These are phyloP conservation scores for Ballota nigra DNA, from an alignment of 257 asterid genomes.

Conservation along the genomic window DNA sequence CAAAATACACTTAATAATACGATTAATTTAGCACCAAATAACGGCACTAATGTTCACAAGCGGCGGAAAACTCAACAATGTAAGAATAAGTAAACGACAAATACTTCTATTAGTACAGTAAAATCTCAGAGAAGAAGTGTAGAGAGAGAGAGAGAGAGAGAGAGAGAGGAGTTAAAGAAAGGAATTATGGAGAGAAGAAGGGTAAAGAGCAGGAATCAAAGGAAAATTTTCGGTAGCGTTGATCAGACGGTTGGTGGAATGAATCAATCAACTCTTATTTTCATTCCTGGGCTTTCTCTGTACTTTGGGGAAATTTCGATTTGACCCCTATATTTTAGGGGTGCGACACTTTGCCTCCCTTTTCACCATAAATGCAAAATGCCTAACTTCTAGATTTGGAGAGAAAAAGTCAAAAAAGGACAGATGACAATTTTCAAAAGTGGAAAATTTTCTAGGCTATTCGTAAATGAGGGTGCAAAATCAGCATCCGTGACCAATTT, in stretches of 20 bases:
- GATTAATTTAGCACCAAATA: neutral
- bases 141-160: constrained; percentile 26
- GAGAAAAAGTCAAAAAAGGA: neutral
- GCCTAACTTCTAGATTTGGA: neutral
- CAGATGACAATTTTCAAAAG: neutral
- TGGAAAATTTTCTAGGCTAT: neutral
- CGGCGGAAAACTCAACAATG: constrained; percentile 26
- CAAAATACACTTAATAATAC: neutral
- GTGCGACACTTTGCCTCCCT: neutral
- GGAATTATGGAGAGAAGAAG: constrained; percentile 32
- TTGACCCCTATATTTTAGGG: constrained; percentile 8
- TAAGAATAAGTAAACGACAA: neutral
- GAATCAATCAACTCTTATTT: constrained; percentile 28
- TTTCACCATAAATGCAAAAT: neutral
- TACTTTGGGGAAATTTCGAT: neutral
- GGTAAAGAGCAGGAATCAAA: constrained; percentile 22
- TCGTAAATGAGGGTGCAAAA: neutral
- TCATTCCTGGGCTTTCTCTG: neutral
- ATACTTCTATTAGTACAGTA: neutral
- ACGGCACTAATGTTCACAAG: neutral
- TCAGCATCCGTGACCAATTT: neutral
- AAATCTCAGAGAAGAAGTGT: constrained; percentile 10
- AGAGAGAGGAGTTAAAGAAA: constrained; percentile 37
- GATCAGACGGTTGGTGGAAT: constrained; percentile 41
- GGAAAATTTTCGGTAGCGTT: constrained; percentile 29